A percentile compares a stretch with the other conserved stretches of the same genome.
Evolutionary conservation across 2,329 filamentous ascomycete species (phyloP).

Genomic region (Colletotrichum filicis): DNA sequence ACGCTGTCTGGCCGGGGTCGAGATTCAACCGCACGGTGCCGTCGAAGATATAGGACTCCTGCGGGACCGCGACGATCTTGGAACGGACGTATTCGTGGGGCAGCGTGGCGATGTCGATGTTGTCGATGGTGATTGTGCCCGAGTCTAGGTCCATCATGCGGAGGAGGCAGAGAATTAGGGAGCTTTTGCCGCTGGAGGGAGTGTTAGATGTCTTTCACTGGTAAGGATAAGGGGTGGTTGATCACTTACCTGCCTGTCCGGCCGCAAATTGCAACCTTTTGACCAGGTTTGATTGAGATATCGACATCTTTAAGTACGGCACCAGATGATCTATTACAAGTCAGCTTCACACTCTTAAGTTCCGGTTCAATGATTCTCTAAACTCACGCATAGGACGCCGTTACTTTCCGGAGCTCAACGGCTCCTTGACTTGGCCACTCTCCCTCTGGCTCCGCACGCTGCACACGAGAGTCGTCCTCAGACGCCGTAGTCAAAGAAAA

Average conservation of each 20-base stretch:
- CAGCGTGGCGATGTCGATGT: slow-evolving; percentile 47
- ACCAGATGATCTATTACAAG: slow-evolving; percentile 10
- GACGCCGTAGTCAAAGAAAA: slow-evolving; percentile 14
- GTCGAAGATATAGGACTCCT: slow-evolving; percentile 61
- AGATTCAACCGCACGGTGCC: slow-evolving; percentile 59
- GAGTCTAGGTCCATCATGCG: slow-evolving; percentile 56
- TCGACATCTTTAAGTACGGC: slow-evolving; percentile 17
- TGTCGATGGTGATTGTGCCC: slow-evolving; percentile 58
- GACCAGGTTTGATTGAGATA: slow-evolving; percentile 36
- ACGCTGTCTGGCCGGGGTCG: slow-evolving; percentile 51
- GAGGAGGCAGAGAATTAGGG: slow-evolving; percentile 46
- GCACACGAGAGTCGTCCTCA: background rate
- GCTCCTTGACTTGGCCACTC: slow-evolving; percentile 9
- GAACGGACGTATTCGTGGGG: slow-evolving; percentile 41
- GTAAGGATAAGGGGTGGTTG: too few relatives aligned
- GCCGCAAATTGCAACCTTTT: slow-evolving; percentile 39
- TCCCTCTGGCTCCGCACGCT: slow-evolving; percentile 1
- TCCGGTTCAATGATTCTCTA: accelerated
- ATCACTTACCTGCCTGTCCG: slow-evolving; percentile 40
- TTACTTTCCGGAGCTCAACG: slow-evolving; percentile 2
- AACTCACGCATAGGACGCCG: slow-evolving; percentile 27
- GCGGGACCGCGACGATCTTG: slow-evolving; percentile 56
- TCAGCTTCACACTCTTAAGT: background rate
- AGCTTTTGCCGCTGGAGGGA: slow-evolving; percentile 59
- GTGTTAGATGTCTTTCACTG: background rate